These are phyloP conservation scores for Limonium bicolor DNA, from an alignment of 148 eudicot species.

Conservation along the genomic window DNA sequence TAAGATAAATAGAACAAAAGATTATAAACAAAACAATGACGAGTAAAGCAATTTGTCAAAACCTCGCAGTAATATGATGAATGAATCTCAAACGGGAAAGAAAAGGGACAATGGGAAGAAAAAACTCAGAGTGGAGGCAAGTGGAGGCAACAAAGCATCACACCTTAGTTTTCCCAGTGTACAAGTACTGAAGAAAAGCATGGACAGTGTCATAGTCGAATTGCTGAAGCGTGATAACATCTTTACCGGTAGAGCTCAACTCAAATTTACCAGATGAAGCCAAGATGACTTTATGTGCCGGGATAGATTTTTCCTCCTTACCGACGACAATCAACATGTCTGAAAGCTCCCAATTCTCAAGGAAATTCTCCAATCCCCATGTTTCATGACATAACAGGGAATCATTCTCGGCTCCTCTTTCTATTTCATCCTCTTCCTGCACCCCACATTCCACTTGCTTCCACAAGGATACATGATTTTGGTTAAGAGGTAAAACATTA, in stretches of 20 bases:
- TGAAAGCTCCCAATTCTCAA: constrained; percentile 85
- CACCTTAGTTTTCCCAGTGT: constrained; percentile 73
- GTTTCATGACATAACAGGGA: too few relatives aligned
- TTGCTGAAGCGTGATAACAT: constrained; percentile 41
- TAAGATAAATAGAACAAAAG: too few relatives aligned
- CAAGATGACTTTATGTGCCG: constrained; percentile 72
- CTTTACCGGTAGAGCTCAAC: constrained; percentile 25
- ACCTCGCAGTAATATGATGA: too few relatives aligned
- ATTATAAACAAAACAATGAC: too few relatives aligned
- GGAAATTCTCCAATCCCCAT: constrained; percentile 70
- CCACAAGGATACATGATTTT: constrained; percentile 79
- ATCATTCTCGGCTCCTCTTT: constrained; percentile 24
- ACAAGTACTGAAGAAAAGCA: constrained; percentile 67
- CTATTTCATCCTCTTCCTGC: constrained; percentile 40
- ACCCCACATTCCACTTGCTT: constrained; percentile 54
- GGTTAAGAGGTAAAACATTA: constrained; percentile 63
- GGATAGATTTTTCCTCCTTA: constrained; percentile 53
- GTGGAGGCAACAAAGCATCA: not conserved
- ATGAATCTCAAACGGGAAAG: too few relatives aligned
- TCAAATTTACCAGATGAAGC: constrained; percentile 62
- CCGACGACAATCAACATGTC: constrained; percentile 76
- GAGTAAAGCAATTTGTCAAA: too few relatives aligned
- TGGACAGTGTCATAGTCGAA: constrained; percentile 37
- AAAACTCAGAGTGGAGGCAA: not conserved
- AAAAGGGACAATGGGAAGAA: not conserved